A percentile compares a stretch with the other conserved stretches of the same genome.
phyloP scores from a whole-genome alignment of 208 protist species.

The Lotmaria passim region DNA sequence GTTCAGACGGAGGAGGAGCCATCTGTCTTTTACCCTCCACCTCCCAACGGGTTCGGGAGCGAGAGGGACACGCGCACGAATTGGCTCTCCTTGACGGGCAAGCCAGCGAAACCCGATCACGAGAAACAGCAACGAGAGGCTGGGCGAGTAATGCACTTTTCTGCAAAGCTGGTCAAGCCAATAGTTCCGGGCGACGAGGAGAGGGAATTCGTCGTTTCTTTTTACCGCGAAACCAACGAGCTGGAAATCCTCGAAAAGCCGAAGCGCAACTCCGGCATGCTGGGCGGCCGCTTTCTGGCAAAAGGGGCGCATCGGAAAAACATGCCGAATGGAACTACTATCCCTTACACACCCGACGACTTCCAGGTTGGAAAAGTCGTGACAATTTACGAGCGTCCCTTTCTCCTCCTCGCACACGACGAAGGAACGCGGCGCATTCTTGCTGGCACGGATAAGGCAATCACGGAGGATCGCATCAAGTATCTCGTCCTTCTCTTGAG shows the following conservation, averaged over 20 bases:
- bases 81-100: constrained; percentile 79
- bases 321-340: constrained; percentile 68
- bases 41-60: constrained; percentile 90
- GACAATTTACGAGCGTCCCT: constrained; percentile 72
- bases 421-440: constrained; percentile 71
- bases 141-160: constrained; percentile 90
- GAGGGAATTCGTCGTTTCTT: constrained; percentile 90
- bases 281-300: constrained; percentile 90
- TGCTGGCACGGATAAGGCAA: constrained; percentile 61
- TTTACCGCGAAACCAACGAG: constrained; percentile 88
- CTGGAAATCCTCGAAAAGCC: constrained; percentile 87
- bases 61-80: constrained; percentile 84
- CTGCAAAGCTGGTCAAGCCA: constrained; percentile 62
- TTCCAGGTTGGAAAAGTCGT: constrained; percentile 82
- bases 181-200: constrained; percentile 70
- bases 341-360: constrained; percentile 63
- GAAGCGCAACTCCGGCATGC: constrained; percentile 85
- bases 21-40: constrained; percentile 83
- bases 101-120: constrained; percentile 69
- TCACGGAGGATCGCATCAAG: constrained; percentile 69
- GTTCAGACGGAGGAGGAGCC: constrained; percentile 46
- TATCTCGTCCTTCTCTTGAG: constrained; percentile 78
- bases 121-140: constrained; percentile 66
- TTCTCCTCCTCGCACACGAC: constrained; percentile 79
- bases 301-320: constrained; percentile 75